Evolutionary conservation across 148 eudicot species (phyloP).

Genomic region (Polygonum aviculare): DNA sequence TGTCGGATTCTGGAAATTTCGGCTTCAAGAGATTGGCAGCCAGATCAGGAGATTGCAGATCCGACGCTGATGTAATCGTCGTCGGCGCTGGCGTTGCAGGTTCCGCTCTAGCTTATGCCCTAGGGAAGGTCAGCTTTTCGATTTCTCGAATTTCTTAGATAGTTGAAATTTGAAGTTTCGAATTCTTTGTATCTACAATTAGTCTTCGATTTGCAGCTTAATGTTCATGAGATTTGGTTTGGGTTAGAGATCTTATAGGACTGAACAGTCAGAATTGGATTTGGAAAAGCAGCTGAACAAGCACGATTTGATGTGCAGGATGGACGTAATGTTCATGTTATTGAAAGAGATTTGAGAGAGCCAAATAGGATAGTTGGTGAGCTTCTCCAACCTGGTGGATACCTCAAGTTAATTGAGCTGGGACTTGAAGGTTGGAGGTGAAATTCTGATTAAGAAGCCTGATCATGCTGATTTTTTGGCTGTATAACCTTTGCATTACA

Average conservation of each 20-base stretch:
- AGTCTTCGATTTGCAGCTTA: background rate
- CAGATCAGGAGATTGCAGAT: background rate
- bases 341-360: constrained; percentile 65
- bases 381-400: constrained; percentile 80
- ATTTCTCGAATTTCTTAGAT: background rate
- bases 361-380: constrained; percentile 78
- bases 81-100: constrained; percentile 89
- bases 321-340: constrained; percentile 67
- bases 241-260: background rate
- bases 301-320: constrained; percentile 32
- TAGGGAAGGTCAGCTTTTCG: constrained; percentile 39
- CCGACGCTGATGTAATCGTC: constrained; percentile 40
- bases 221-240: background rate
- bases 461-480: background rate
- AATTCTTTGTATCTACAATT: background rate
- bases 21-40: background rate
- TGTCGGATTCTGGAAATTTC: background rate
- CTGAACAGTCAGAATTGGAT: background rate
- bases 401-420: constrained; percentile 58
- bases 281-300: too few relatives aligned
- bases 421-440: constrained; percentile 52
- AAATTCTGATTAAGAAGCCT: background rate
- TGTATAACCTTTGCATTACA: background rate
- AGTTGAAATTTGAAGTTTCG: background rate
- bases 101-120: constrained; percentile 70